Percentiles rank a stretch among this genome's conserved stretches.
These are phyloP conservation scores for Candida mattraensis DNA, from an alignment of 805 yeast species.

Conservation along the genomic window DNA sequence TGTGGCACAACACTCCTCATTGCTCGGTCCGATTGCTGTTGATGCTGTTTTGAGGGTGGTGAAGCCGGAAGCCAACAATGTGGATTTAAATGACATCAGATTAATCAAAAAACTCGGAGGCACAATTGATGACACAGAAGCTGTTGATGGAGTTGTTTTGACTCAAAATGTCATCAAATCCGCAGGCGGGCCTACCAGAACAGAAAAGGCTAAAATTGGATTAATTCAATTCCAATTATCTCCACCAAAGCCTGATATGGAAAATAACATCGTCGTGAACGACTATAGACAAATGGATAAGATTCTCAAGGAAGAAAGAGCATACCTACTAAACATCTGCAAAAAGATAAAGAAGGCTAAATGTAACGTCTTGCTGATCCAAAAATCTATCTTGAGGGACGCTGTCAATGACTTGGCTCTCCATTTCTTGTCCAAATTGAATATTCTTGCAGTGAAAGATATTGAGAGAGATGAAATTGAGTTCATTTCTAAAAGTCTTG, in stretches of 20 bases:
- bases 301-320: constrained; percentile 95
- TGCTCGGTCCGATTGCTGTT: constrained; percentile 91
- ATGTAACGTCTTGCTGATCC: constrained; percentile 88
- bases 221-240: constrained; percentile 91
- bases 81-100: constrained; percentile 85
- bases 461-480: constrained; percentile 96
- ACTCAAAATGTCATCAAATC: constrained; percentile 85
- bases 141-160: constrained; percentile 89
- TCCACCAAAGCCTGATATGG: constrained; percentile 97
- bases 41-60: constrained; percentile 82
- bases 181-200: constrained; percentile 94
- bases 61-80: constrained; percentile 50
- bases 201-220: constrained; percentile 91
- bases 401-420: constrained; percentile 93
- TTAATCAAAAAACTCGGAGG: constrained; percentile 95
- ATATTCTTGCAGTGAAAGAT: constrained; percentile 92
- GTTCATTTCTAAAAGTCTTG: constrained; percentile 78
- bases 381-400: constrained; percentile 90
- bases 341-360: constrained; percentile 95
- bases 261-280: constrained; percentile 93
- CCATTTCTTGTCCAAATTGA: constrained; percentile 90
- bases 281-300: constrained; percentile 99
- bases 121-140: constrained; percentile 93
- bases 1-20: constrained; percentile 85
- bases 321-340: constrained; percentile 89